Evolutionary conservation across 257 asterid genomes (phyloP).

Genomic region (Eustoma russellianum): DNA sequence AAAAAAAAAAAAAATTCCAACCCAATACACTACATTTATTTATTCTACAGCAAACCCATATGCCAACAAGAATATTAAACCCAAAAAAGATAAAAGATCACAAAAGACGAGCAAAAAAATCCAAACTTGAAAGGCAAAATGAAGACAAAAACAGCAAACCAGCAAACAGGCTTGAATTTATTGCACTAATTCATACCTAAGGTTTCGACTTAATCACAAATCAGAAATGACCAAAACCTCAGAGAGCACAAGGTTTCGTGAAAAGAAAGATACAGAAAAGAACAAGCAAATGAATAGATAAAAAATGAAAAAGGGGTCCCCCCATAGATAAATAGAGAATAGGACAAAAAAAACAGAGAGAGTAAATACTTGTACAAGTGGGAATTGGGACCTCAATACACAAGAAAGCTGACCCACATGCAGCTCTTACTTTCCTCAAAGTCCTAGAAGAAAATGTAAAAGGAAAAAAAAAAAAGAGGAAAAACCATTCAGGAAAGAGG

Average conservation of each 20-base stretch:
- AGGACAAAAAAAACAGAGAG: slow-evolving; percentile 21
- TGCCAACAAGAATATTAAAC: slow-evolving; percentile 8
- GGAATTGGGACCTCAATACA: slow-evolving; percentile 35
- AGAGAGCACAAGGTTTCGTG: slow-evolving; percentile 5
- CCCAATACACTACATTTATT: slow-evolving; percentile 2
- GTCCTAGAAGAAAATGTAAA: slow-evolving; percentile 7
- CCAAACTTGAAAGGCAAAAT: slow-evolving; percentile 23
- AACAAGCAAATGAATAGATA: neutral
- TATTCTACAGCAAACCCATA: slow-evolving; percentile 20
- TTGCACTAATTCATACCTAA: slow-evolving; percentile 5
- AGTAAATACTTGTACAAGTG: slow-evolving; percentile 48
- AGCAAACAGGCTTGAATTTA: neutral
- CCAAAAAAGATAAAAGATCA: no score
- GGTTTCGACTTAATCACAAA: slow-evolving; percentile 18
- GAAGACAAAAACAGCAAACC: slow-evolving; percentile 9
- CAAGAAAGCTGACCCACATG: slow-evolving; percentile 42
- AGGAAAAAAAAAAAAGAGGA: no score
- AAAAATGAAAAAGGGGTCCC: slow-evolving; percentile 15
- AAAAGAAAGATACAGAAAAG: neutral
- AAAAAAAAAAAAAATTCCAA: no score
- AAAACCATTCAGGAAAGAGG: neutral
- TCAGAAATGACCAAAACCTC: slow-evolving; percentile 1
- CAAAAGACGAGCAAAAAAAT: slow-evolving; percentile 8
- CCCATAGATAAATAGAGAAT: slow-evolving; percentile 34
- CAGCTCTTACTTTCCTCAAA: slow-evolving; percentile 7